phyloP scores from a whole-genome alignment of 176 grass and related monocot species.

The Luzula sylvatica region DNA sequence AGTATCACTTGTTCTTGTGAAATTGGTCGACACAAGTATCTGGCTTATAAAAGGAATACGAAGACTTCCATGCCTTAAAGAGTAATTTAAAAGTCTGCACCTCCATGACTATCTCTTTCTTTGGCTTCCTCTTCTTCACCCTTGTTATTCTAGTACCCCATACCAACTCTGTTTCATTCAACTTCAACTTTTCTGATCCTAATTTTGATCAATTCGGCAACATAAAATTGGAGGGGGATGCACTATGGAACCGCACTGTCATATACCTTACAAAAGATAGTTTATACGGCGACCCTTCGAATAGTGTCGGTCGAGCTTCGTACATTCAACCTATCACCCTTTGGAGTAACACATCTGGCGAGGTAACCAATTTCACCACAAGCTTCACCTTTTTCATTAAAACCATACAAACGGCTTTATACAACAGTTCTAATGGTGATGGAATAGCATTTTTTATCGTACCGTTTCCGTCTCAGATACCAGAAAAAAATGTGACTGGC shows the following conservation, averaged over 20 bases:
- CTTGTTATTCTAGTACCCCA: neutral
- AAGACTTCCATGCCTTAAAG: no score
- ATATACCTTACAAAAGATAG: slow-evolving; percentile 13
- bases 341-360: neutral
- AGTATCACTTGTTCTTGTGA: no score
- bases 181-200: slow-evolving; percentile 19
- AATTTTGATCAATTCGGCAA: neutral
- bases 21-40: no score
- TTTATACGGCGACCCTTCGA: neutral
- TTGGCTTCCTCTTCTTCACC: no score
- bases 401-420: neutral
- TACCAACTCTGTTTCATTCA: slow-evolving; percentile 22
- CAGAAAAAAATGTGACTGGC: neutral
- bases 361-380: slow-evolving; percentile 25
- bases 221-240: neutral
- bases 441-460: slow-evolving; percentile 20
- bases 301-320: neutral
- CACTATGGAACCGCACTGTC: neutral
- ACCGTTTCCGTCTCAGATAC: neutral
- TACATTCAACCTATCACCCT: slow-evolving; percentile 6
- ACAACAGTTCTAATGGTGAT: neutral
- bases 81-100: no score
- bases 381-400: slow-evolving; percentile 18
- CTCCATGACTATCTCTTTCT: no score
- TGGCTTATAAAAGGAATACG: no score